phyloP scores from a whole-genome alignment of 1,139 yeast genomes.

The Debaryomyces psychrophilus region DNA sequence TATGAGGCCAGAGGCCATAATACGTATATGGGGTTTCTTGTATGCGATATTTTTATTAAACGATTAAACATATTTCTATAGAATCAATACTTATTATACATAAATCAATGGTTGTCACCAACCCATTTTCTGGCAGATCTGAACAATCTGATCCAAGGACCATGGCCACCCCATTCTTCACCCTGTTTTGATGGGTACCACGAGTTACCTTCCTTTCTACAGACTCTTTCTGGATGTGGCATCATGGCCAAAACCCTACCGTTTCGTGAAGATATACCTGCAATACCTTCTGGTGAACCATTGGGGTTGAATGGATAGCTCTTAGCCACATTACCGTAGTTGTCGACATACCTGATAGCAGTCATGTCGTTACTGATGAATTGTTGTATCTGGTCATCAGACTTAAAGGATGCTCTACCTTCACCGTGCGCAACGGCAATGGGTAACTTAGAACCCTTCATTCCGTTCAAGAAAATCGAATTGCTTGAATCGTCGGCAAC shows the following conservation, averaged over 20 bases:
- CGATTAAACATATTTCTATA: constrained; percentile 3
- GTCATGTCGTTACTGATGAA: constrained; percentile 56
- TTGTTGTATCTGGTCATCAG: constrained; percentile 40
- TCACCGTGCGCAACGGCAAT: constrained; percentile 99
- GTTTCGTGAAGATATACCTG: constrained; percentile 86
- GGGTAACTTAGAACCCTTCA: constrained; percentile 92
- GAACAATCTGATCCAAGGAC: constrained; percentile 96
- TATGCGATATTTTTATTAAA: constrained; percentile 2
- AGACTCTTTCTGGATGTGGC: constrained; percentile 99
- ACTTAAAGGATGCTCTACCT: constrained; percentile 80
- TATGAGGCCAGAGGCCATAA: too few relatives aligned
- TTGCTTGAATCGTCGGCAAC: constrained; percentile 58
- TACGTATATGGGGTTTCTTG: neutral
- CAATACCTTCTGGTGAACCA: constrained; percentile 91
- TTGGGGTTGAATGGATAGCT: constrained; percentile 94
- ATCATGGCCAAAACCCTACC: constrained; percentile 98
- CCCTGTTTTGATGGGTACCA: constrained; percentile 81
- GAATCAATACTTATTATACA: constrained; percentile 6
- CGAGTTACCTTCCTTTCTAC: constrained; percentile 84
- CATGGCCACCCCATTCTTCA: constrained; percentile 67
- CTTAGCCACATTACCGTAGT: constrained; percentile 82
- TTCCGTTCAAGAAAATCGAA: constrained; percentile 80
- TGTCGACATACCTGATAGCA: constrained; percentile 82
- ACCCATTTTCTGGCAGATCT: constrained; percentile 96
- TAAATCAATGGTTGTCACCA: constrained; percentile 38